Conservation (phyloP, 495 filamentous ascomycete genomes). For the Penicillium psychrofluorescens region DNA sequence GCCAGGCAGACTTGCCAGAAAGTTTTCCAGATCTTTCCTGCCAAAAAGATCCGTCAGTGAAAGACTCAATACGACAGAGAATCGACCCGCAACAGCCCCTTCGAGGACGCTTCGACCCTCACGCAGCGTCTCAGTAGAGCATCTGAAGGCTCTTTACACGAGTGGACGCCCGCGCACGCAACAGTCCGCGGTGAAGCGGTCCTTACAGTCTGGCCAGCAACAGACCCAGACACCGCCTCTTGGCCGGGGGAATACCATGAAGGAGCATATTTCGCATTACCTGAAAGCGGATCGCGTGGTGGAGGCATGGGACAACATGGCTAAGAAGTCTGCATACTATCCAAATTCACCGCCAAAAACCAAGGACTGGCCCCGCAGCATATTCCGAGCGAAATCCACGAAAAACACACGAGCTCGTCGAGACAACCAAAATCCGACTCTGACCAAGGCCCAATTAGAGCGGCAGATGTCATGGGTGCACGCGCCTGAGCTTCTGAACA, state of each 20-base stretch:
- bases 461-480: constrained; percentile 29
- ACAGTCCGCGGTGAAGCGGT: constrained; percentile 6
- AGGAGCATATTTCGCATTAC: constrained; percentile 31
- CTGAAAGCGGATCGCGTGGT: constrained; percentile 33
- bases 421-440: constrained; percentile 1
- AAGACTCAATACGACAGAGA: constrained; percentile 3
- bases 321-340: constrained; percentile 11
- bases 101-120: constrained; percentile 15
- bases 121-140: constrained; percentile 22
- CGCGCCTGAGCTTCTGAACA: constrained; percentile 23
- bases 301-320: constrained; percentile 31
- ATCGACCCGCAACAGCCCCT: constrained; percentile 23
- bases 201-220: constrained; percentile 6
- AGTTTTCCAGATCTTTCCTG: constrained; percentile 23
- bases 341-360: constrained; percentile 5
- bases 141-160: constrained; percentile 16
- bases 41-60: constrained; percentile 17
- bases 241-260: constrained; percentile 21
- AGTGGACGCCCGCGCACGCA: constrained; percentile 12
- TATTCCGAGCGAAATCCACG: constrained; percentile 25
- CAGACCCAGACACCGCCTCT: constrained; percentile 3
- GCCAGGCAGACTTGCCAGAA: constrained; percentile 16
- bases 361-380: constrained; percentile 28
- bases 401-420: constrained; percentile 3
- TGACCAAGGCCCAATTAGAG: constrained; percentile 10